These are phyloP conservation scores for Ascochyta rabiei DNA, from an alignment of 2,329 filamentous ascomycete genomes.

Conservation along the genomic window DNA sequence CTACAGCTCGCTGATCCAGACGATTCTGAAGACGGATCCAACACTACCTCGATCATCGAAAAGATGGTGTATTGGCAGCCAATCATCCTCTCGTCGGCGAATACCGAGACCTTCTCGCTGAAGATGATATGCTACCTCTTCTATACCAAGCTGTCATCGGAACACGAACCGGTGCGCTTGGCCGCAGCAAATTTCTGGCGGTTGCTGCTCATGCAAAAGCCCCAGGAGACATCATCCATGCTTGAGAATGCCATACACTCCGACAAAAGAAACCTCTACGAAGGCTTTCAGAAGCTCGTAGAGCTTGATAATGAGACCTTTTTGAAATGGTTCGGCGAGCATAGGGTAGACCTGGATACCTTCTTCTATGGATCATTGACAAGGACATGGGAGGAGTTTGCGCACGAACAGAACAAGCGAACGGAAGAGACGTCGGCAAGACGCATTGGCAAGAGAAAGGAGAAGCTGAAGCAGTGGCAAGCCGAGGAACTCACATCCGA, in stretches of 20 bases:
- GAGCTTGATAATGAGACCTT: constrained; percentile 91
- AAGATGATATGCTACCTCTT: constrained; percentile 90
- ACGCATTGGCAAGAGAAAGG: constrained; percentile 76
- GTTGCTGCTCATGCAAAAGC: constrained; percentile 93
- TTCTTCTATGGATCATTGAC: constrained; percentile 84
- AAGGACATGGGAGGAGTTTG: constrained; percentile 87
- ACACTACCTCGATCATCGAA: constrained; percentile 75
- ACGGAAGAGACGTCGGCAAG: constrained; percentile 76
- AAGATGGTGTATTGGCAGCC: constrained; percentile 96
- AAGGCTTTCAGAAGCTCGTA: constrained; percentile 81
- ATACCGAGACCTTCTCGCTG: constrained; percentile 79
- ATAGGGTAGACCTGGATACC: constrained; percentile 76
- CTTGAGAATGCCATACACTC: constrained; percentile 73
- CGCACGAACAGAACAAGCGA: constrained; percentile 77
- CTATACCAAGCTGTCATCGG: constrained; percentile 83
- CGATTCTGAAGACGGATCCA: constrained; percentile 64
- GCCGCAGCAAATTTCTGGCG: constrained; percentile 85
- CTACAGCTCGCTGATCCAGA: constrained; percentile 85
- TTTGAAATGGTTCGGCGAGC: constrained; percentile 83
- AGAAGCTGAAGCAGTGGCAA: constrained; percentile 82
- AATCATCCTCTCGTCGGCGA: constrained; percentile 79
- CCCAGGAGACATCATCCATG: constrained; percentile 76
- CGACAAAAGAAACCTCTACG: constrained; percentile 73
- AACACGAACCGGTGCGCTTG: constrained; percentile 68
- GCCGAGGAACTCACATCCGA: constrained; percentile 71